Conservation (phyloP, 164 flowering plant genomes). For the Chimonanthus praecox region DNA sequence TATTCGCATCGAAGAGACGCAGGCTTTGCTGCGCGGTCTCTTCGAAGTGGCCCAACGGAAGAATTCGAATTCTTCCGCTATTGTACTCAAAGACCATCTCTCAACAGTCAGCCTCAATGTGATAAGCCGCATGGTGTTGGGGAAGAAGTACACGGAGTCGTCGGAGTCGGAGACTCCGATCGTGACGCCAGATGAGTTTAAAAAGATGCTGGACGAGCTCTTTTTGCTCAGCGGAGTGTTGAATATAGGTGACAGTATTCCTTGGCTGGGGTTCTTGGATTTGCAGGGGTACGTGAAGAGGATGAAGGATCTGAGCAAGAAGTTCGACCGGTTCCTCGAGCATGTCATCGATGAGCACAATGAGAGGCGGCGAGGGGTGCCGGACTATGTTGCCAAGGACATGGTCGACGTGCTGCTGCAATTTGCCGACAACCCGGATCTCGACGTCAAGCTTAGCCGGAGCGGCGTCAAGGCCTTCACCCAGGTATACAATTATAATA, state of each 20-base stretch:
- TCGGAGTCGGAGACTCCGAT: slow-evolving; percentile 18
- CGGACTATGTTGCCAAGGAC: slow-evolving; percentile 46
- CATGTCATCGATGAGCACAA: slow-evolving; percentile 44
- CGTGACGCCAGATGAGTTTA: slow-evolving; percentile 53
- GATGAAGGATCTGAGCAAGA: slow-evolving; percentile 40
- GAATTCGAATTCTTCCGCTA: neutral
- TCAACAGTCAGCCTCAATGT: slow-evolving; percentile 54
- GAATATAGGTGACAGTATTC: slow-evolving; percentile 44
- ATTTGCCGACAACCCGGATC: slow-evolving; percentile 58
- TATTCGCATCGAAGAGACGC: slow-evolving; percentile 54
- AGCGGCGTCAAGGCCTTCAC: slow-evolving; percentile 28
- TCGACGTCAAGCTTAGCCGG: slow-evolving; percentile 45
- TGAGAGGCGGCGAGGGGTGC: slow-evolving; percentile 17
- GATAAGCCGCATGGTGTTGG: slow-evolving; percentile 70
- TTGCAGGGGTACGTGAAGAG: slow-evolving; percentile 45
- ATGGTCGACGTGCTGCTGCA: slow-evolving; percentile 76
- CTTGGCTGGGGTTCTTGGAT: slow-evolving; percentile 36
- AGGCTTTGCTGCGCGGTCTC: slow-evolving; percentile 19
- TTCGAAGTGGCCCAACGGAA: slow-evolving; percentile 5
- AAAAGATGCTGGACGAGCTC: slow-evolving; percentile 43
- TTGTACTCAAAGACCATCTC: slow-evolving; percentile 39
- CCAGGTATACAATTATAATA: slow-evolving; percentile 12
- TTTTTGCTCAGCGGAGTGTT: slow-evolving; percentile 39
- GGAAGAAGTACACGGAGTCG: slow-evolving; percentile 49
- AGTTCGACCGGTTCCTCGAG: slow-evolving; percentile 44